These are phyloP conservation scores for Thermomyces lanuginosus DNA, from an alignment of 2,329 filamentous ascomycete species.

Conservation along the genomic window DNA sequence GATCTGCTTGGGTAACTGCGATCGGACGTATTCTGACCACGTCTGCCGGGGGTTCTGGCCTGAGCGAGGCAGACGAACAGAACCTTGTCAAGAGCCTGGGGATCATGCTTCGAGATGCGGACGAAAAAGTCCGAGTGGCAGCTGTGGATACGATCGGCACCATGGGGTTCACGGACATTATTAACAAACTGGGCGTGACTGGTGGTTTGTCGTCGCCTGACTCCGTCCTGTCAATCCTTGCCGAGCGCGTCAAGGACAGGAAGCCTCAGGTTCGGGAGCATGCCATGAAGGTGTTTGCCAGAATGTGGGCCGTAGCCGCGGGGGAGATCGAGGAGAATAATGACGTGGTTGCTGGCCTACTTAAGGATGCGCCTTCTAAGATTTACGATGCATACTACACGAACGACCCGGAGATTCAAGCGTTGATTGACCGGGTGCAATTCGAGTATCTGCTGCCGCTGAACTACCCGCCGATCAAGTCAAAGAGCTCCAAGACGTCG, in stretches of 20 bases:
- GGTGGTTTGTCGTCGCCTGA: slow-evolving; percentile 60
- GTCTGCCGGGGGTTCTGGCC: slow-evolving; percentile 72
- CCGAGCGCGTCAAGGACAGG: slow-evolving; percentile 76
- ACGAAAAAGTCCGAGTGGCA: slow-evolving; percentile 79
- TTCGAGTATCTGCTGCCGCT: slow-evolving; percentile 82
- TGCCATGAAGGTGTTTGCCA: slow-evolving; percentile 68
- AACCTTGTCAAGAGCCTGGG: slow-evolving; percentile 56
- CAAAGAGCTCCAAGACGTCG: slow-evolving; percentile 28
- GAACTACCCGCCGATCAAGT: slow-evolving; percentile 59
- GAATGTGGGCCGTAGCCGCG: slow-evolving; percentile 83
- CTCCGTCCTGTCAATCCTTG: slow-evolving; percentile 65
- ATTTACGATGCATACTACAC: slow-evolving; percentile 82
- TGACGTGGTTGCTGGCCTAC: slow-evolving; percentile 55
- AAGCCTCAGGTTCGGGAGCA: slow-evolving; percentile 67
- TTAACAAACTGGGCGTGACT: slow-evolving; percentile 61
- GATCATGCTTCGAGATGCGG: slow-evolving; percentile 69
- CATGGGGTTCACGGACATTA: slow-evolving; percentile 65
- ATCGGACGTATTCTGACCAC: slow-evolving; percentile 79
- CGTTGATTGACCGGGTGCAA: slow-evolving; percentile 66
- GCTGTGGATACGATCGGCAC: slow-evolving; percentile 71
- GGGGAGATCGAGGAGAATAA: slow-evolving; percentile 74
- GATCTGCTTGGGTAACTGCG: slow-evolving; percentile 71
- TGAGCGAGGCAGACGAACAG: slow-evolving; percentile 68
- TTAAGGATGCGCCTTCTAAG: slow-evolving; percentile 66
- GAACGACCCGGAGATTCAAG: slow-evolving; percentile 73